These are phyloP conservation scores for Daldinia eschscholtzii DNA, from an alignment of 2,329 filamentous ascomycete species.

Conservation along the genomic window DNA sequence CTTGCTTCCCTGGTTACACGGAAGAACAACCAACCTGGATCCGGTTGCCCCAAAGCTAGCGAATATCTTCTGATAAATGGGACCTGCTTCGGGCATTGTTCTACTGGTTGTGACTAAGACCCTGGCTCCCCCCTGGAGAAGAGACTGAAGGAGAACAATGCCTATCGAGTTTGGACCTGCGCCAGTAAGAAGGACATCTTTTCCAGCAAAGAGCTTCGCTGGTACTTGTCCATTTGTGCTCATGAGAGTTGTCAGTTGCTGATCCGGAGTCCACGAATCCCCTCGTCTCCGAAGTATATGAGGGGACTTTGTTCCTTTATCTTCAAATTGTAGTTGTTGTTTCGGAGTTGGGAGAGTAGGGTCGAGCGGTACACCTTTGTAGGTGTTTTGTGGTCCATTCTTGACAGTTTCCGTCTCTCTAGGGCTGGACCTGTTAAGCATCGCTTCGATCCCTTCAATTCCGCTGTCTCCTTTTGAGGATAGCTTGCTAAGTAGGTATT, in stretches of 20 bases:
- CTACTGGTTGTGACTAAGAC: slow-evolving; percentile 58
- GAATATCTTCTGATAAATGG: slow-evolving; percentile 55
- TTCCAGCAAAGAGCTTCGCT: slow-evolving; percentile 29
- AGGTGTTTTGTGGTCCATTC: background rate
- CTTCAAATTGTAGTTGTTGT: background rate
- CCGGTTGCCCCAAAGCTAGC: slow-evolving; percentile 50
- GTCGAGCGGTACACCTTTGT: background rate
- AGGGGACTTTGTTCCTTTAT: slow-evolving; percentile 19
- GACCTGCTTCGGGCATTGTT: slow-evolving; percentile 47
- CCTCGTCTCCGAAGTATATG: slow-evolving; percentile 37
- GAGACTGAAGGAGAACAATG: slow-evolving; percentile 35
- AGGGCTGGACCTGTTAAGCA: slow-evolving; percentile 22
- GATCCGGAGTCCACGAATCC: slow-evolving; percentile 29
- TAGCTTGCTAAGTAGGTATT: slow-evolving; percentile 32
- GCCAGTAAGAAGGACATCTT: slow-evolving; percentile 40
- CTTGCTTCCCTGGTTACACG: slow-evolving; percentile 58
- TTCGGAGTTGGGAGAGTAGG: background rate
- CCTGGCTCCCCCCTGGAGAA: slow-evolving; percentile 40
- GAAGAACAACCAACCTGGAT: slow-evolving; percentile 55
- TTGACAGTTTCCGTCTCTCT: background rate
- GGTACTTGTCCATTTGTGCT: background rate
- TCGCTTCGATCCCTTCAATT: slow-evolving; percentile 17
- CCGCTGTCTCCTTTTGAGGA: slow-evolving; percentile 9
- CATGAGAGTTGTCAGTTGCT: slow-evolving; percentile 31
- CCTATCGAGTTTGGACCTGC: slow-evolving; percentile 44